Evolutionary conservation across 2,329 filamentous ascomycete genomes (phyloP).

Genomic region (Fusarium decemcellulare): DNA sequence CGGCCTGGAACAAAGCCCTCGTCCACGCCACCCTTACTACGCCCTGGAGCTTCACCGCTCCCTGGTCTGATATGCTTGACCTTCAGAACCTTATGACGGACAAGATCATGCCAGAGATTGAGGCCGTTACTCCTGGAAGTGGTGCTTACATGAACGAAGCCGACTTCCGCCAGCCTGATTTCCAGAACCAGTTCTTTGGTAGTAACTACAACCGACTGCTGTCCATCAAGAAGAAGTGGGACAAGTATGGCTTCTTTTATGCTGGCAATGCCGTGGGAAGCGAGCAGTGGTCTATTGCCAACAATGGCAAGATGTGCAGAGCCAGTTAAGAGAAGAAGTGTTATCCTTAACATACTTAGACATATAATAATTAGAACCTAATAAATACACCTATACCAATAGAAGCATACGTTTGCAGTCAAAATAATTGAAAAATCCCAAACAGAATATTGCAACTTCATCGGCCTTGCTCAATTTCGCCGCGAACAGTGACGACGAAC

Average conservation of each 20-base stretch:
- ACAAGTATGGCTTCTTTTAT: constrained; percentile 62
- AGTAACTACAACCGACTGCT: constrained; percentile 59
- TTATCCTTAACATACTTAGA: too few relatives aligned
- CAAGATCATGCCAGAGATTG: constrained; percentile 44
- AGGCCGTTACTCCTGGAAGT: constrained; percentile 55
- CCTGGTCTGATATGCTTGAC: constrained; percentile 48
- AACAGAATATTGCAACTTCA: too few relatives aligned
- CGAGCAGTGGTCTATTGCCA: constrained; percentile 58
- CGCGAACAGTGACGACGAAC: too few relatives aligned
- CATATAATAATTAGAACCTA: too few relatives aligned
- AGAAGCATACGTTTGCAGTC: too few relatives aligned
- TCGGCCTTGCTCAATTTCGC: too few relatives aligned
- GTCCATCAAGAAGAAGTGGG: constrained; percentile 65
- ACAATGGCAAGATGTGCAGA: constrained; percentile 34
- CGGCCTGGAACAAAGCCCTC: constrained; percentile 55
- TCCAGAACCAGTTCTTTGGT: constrained; percentile 62
- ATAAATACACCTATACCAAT: too few relatives aligned
- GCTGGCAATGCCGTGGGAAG: constrained; percentile 65
- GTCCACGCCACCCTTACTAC: constrained; percentile 48
- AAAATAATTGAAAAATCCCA: too few relatives aligned
- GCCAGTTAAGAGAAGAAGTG: background rate
- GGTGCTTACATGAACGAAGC: constrained; percentile 68
- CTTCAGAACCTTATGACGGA: constrained; percentile 50
- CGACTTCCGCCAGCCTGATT: constrained; percentile 60
- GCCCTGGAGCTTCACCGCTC: constrained; percentile 46